Base-by-base conservation (phyloP, 352 stramenopile genomes). In the Phytophthora fragariae region DNA sequence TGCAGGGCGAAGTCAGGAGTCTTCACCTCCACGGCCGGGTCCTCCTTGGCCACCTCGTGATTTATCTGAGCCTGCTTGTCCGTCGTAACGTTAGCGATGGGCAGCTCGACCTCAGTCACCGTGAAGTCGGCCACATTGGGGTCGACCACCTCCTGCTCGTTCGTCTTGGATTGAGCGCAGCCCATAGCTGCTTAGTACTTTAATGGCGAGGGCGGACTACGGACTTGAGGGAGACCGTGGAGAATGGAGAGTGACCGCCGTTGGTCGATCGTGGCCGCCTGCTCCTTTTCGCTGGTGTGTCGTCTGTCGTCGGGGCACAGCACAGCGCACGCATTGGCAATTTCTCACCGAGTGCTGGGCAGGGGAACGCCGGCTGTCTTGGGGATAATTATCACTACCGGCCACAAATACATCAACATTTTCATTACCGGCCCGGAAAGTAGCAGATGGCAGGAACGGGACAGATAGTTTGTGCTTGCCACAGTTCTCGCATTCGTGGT, bases 91-190 rank as follows among this genome's bases (percentile, higher is more conserved):
- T 59, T 62, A 14, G 56, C 61, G 44, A 35, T 19, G 1, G 39
- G 52, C 9, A 54, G n/a, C 29, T 66, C 27, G 7, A 62, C 21
- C 37, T 44, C 11, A 33, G 31, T 8, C 7, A 44, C 52, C 3
- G 33, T 27, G 31, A 50, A 33, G 35, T 62, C 41, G 41, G 41
- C 46, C 5, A 58, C 58, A 12, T 68, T 72, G 1, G 67, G 64
- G 46, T 81, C 65, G 14, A 79, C 52, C 37, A 89, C 81, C 47
- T 85, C 79, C 31, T 86, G 79, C 37, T 68, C 62, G 71, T 80
- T 84, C 59, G 81, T 79, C 62, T 79, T 88, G 50, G 84, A 92
- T 75, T 90, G 82, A 58, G 62, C 60, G 81, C 84, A 92, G 75
- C 84, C 84, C 84, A 92, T 91, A n/a, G n/a, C 57, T 31, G 47